Percentiles rank a stretch among this genome's conserved stretches.
Evolutionary conservation across 2,329 filamentous ascomycete genomes (phyloP).

Genomic region (Immersiporthe knoxdaviesiana): DNA sequence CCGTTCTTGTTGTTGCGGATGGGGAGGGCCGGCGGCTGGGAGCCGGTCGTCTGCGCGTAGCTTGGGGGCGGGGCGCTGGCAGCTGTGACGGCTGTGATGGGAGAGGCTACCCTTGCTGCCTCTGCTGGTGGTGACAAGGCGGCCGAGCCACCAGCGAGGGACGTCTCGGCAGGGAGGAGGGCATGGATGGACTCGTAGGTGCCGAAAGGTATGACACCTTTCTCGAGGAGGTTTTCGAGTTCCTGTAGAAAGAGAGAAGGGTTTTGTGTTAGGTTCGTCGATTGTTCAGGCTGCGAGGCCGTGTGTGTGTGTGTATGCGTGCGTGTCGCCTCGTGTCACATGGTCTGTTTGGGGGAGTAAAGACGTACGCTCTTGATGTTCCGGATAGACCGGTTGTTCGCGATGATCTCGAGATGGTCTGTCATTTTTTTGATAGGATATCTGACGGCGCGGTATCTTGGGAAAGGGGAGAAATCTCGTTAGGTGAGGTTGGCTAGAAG

Average conservation of each 20-base stretch:
- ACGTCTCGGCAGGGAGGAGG: constrained; percentile 73
- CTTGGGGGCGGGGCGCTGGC: constrained; percentile 49
- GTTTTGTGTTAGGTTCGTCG: not conserved
- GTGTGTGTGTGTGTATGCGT: not conserved
- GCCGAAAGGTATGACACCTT: constrained; percentile 74
- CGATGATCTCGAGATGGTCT: constrained; percentile 63
- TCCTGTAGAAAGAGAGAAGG: constrained; percentile 60
- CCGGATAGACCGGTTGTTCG: constrained; percentile 83
- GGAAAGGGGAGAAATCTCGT: not conserved
- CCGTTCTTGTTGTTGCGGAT: constrained; percentile 30
- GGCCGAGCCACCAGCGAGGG: constrained; percentile 54
- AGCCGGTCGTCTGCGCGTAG: constrained; percentile 52
- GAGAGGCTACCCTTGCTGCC: constrained; percentile 31
- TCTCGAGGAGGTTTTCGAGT: constrained; percentile 85
- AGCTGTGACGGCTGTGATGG: constrained; percentile 39
- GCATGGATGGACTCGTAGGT: constrained; percentile 75
- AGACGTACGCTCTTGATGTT: constrained; percentile 80
- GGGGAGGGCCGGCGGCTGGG: constrained; percentile 37
- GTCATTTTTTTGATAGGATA: constrained; percentile 27
- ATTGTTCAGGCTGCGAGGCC: not conserved
- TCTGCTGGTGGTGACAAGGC: constrained; percentile 38
- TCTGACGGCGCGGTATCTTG: not conserved
- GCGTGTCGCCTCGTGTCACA: not conserved
- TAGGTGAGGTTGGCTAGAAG: not conserved
- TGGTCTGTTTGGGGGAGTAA: not conserved